Evolutionary conservation across 1,139 yeast species (phyloP), one percentile per base, ranked within the genome.

Genomic region (Suhomyces chickasaworum): DNA sequence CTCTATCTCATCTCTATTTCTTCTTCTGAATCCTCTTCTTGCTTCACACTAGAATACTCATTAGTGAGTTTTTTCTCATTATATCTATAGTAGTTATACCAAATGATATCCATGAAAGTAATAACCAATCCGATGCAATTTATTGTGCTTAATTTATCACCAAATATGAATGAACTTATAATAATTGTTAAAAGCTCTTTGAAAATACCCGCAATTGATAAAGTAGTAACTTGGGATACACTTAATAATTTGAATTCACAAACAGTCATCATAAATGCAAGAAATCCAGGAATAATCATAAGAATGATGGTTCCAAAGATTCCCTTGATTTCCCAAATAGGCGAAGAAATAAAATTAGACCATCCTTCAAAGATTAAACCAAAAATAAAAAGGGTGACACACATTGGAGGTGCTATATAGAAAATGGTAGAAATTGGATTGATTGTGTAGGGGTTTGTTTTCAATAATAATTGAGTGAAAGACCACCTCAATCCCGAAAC

Each of bases 401-500:
- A 82, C 95, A 91, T 91, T 18, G 88, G 77, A 1, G 99, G 98
- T 0, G 96, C 81, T 18, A 93, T 68, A 58, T 87, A 88, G 58
- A 87, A 77, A 41, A 93, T 89, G 3, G 98, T 89, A 39, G 85
- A 75, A 23, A 93, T 80, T 3, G 98, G 95, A 59, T 90, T 89
- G 32, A 73, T 67, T 18, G 84, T 83, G 54, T 78, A 73, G 22
- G 73, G 73, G 56, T 83, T 82, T 46, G 74, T 77, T 54, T 82
- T 83, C 47, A 93, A 70, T 15, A 91, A 74, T 23, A 93, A 65
- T 63, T 93, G 98, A 3, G 98, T 90, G 54, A 90, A 80, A 1
- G 96, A 91, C 99, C 99, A 93, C 54, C 99, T 77, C 44, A 93
- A 70, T 1, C 99, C 99, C 18, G 95, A 86, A 68, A 89, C 78